Percentiles rank a stretch among this genome's conserved stretches.
phyloP scores from a whole-genome alignment of 2,329 filamentous ascomycete species.

The Thelonectria rubi region DNA sequence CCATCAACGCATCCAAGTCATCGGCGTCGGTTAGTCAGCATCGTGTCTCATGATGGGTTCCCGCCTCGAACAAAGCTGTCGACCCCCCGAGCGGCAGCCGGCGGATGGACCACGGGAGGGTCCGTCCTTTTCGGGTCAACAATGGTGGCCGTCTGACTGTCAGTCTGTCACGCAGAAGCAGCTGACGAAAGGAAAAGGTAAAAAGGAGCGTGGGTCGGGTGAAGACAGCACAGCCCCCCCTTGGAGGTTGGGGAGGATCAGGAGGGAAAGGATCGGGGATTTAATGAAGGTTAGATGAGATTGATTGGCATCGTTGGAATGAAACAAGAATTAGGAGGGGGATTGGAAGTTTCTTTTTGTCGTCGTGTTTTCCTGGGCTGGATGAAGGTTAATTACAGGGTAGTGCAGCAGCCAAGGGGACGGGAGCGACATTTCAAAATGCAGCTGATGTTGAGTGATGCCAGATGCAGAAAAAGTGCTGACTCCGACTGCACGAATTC shows the following conservation, averaged over 20 bases:
- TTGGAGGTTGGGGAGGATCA: background rate
- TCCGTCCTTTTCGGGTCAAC: background rate
- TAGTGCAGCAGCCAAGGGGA: no score
- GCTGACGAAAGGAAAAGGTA: background rate
- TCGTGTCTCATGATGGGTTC: background rate
- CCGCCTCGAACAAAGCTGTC: background rate
- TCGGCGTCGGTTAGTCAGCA: background rate
- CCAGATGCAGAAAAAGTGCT: no score
- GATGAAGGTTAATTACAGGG: no score
- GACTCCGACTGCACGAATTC: no score
- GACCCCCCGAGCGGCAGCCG: background rate
- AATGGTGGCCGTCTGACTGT: background rate
- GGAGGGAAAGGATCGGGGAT: slow-evolving; percentile 3
- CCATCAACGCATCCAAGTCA: background rate
- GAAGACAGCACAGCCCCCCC: slow-evolving; percentile 16
- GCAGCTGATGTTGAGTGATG: no score
- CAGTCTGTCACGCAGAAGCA: no score
- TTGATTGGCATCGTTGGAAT: no score
- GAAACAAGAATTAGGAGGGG: no score
- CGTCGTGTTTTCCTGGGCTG: no score
- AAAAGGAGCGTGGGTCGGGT: background rate
- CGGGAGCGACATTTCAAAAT: no score
- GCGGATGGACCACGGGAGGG: background rate
- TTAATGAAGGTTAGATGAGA: no score
- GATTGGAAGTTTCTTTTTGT: no score